Conservation (phyloP, 2,329 filamentous ascomycete species). For the Aspergillus pseudoviridinutans region DNA sequence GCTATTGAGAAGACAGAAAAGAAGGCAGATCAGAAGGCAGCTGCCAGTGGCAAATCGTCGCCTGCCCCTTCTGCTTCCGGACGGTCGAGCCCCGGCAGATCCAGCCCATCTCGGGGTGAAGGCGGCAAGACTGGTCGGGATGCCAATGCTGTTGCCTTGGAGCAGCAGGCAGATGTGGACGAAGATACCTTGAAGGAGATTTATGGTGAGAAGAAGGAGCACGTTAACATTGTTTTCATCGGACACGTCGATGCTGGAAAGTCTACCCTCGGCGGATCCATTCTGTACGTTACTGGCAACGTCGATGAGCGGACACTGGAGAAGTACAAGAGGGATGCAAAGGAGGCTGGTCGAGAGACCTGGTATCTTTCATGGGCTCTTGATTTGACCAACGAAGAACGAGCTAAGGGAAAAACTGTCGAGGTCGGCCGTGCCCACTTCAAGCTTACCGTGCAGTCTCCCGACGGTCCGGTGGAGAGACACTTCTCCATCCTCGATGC, state of each 20-base stretch:
- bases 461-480: constrained; percentile 65
- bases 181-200: constrained; percentile 87
- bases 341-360: constrained; percentile 91
- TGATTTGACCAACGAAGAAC: constrained; percentile 94
- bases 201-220: constrained; percentile 73
- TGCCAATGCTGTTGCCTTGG: constrained; percentile 77
- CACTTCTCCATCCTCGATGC: constrained; percentile 96
- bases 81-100: constrained; percentile 72
- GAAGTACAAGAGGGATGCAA: constrained; percentile 95
- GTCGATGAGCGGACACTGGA: constrained; percentile 98
- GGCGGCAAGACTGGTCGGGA: constrained; percentile 59
- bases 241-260: constrained; percentile 98
- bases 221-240: constrained; percentile 94
- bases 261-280: constrained; percentile 89
- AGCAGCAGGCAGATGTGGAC: constrained; percentile 75
- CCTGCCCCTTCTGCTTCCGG: constrained; percentile 68
- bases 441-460: constrained; percentile 59
- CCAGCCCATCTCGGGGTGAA: constrained; percentile 66
- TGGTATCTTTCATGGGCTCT: constrained; percentile 99
- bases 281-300: constrained; percentile 93
- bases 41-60: constrained; percentile 67
- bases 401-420: constrained; percentile 94
- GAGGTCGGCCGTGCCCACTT: constrained; percentile 96
- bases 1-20: constrained; percentile 89
- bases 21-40: constrained; percentile 47